phyloP scores from a whole-genome alignment of 306 rosid genomes.

The Notholithocarpus densiflorus region DNA sequence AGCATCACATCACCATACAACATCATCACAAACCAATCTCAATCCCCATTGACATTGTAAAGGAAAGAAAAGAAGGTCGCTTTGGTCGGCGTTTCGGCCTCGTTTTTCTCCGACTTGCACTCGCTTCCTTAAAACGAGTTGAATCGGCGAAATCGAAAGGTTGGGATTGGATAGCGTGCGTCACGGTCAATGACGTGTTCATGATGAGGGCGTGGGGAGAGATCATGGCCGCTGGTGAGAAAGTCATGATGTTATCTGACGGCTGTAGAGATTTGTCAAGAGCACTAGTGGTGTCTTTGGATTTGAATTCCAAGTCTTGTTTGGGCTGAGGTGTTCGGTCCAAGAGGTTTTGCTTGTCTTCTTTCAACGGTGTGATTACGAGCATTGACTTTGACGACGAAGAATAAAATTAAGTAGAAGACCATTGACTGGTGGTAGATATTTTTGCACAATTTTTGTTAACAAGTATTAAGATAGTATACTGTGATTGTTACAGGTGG shows the following conservation, averaged over 20 bases:
- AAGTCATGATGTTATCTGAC: conserved; percentile 18
- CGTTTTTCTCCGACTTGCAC: conserved; percentile 16
- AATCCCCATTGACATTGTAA: conserved; percentile 13
- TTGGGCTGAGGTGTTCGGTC: conserved; percentile 2
- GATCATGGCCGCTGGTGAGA: conserved; percentile 6
- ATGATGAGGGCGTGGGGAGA: conserved; percentile 30
- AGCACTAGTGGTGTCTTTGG: neutral
- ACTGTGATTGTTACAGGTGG: too few relatives aligned
- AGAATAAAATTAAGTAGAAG: neutral
- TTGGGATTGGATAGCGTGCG: conserved; percentile 19
- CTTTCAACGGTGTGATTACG: conserved; percentile 23
- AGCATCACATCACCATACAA: neutral
- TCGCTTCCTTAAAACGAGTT: conserved; percentile 9
- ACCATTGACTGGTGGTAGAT: neutral
- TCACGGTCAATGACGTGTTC: conserved; percentile 18
- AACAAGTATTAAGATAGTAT: too few relatives aligned
- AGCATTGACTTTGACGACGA: conserved; percentile 8
- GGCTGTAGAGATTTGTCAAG: conserved; percentile 17
- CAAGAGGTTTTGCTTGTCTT: conserved; percentile 16
- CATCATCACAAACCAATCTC: neutral
- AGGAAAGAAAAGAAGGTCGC: conserved; percentile 15
- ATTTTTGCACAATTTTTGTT: too few relatives aligned
- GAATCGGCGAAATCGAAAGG: neutral
- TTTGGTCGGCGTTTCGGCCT: conserved; percentile 16
- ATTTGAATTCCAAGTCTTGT: neutral